Evolutionary conservation across 2,329 filamentous ascomycete genomes (phyloP).

Genomic region (Lachnellula willkommii): DNA sequence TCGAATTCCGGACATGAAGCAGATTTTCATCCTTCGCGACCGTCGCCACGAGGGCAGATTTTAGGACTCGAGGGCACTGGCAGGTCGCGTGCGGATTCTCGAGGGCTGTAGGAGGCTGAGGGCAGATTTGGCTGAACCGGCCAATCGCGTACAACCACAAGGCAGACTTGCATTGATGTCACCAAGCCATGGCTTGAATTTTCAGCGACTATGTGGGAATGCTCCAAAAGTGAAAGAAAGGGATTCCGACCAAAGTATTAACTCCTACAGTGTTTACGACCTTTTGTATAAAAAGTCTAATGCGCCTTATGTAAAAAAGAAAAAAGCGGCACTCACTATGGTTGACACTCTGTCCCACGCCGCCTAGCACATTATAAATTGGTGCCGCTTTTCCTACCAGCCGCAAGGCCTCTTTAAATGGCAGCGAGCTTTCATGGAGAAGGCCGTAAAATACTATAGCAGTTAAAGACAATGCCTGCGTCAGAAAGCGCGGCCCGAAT

Average conservation of each 20-base stretch:
- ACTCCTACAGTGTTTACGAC: no score
- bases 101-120: not conserved
- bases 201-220: not conserved
- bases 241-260: not conserved
- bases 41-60: not conserved
- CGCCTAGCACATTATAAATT: no score
- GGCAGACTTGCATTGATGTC: not conserved
- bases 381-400: no score
- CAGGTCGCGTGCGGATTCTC: not conserved
- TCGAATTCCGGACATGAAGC: not conserved
- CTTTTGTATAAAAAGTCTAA: no score
- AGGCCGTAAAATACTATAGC: constrained; percentile 2
- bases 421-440: no score
- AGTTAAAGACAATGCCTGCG: constrained; percentile 10
- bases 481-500: constrained; percentile 11
- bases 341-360: no score
- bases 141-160: not conserved
- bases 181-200: not conserved
- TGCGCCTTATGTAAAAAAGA: not conserved
- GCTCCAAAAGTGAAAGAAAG: not conserved
- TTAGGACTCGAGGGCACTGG: not conserved
- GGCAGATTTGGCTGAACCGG: not conserved
- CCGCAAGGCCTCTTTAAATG: no score
- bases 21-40: not conserved
- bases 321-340: no score